phyloP scores from a whole-genome alignment of 148 eudicot species.

The Euryodendron excelsum region DNA sequence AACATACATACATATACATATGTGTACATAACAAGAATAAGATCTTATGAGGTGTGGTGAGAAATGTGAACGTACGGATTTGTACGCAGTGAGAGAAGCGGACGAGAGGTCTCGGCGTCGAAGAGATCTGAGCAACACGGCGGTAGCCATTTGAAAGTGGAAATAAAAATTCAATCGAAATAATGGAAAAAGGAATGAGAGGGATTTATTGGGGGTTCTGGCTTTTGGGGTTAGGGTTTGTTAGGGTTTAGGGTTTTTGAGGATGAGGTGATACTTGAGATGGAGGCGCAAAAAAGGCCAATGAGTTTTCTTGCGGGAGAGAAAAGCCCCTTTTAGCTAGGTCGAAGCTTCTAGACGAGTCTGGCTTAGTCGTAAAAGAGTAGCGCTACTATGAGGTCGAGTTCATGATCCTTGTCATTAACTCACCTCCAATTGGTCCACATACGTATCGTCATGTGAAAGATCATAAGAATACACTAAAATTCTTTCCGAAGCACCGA shows the following conservation, averaged over 20 bases:
- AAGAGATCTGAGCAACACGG: constrained; percentile 18
- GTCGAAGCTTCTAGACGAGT: too few species aligned
- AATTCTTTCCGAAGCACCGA: too few species aligned
- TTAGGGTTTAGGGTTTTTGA: not conserved
- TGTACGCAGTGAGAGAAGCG: constrained; percentile 19
- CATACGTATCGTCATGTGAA: too few species aligned
- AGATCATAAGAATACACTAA: too few species aligned
- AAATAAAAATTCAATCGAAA: not conserved
- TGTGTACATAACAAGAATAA: not conserved
- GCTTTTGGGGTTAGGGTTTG: too few species aligned
- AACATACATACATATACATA: not conserved
- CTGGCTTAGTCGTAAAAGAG: too few species aligned
- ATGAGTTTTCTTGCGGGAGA: too few species aligned
- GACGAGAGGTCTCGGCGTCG: constrained; percentile 21
- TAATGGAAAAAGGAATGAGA: too few species aligned
- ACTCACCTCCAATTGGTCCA: too few species aligned
- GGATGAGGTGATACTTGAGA: not conserved
- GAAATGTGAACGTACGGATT: constrained; percentile 16
- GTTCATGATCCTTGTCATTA: too few species aligned
- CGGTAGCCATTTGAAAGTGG: constrained; percentile 13
- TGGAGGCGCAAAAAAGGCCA: not conserved
- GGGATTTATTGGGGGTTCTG: not conserved
- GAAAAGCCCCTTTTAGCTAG: too few species aligned
- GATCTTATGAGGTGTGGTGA: not conserved
- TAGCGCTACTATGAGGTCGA: too few species aligned